Conservation (phyloP, 208 protist species). For the Polymyxa betae region DNA sequence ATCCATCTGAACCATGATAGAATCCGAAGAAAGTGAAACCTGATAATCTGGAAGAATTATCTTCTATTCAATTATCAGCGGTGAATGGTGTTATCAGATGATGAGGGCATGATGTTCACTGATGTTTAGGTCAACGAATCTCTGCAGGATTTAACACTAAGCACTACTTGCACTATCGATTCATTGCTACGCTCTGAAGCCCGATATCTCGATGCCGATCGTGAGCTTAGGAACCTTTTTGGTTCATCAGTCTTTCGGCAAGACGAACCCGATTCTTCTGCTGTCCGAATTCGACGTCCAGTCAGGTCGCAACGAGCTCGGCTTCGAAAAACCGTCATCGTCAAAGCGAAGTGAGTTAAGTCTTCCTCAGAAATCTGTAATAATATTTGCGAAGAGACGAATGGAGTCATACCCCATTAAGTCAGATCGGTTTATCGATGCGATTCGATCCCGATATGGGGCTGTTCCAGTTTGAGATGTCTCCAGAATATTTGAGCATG, state of each 20-base stretch:
- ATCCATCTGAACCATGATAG: too few relatives aligned
- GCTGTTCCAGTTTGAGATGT: not conserved
- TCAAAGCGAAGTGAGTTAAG: constrained; percentile 22
- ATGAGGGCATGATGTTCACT: too few relatives aligned
- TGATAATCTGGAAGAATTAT: too few relatives aligned
- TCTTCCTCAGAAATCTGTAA: not conserved
- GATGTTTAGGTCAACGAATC: too few relatives aligned
- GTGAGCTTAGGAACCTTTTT: not conserved
- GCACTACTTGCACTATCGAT: too few relatives aligned
- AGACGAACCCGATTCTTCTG: not conserved
- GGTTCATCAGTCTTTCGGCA: not conserved
- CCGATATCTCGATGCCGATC: not conserved
- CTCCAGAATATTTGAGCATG: not conserved
- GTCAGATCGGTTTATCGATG: constrained; percentile 29
- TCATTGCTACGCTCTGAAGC: not conserved
- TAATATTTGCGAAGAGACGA: not conserved
- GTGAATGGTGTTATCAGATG: too few relatives aligned
- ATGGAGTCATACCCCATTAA: not conserved
- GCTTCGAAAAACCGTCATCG: not conserved
- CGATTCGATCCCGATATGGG: not conserved
- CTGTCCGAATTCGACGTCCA: not conserved
- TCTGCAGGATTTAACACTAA: too few relatives aligned
- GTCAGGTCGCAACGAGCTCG: not conserved
- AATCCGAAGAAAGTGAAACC: too few relatives aligned
- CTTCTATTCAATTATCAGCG: too few relatives aligned